These are phyloP conservation scores for Tylopilus orsonianus DNA, from an alignment of 1,284 basidiomycete genomes.

Conservation along the genomic window DNA sequence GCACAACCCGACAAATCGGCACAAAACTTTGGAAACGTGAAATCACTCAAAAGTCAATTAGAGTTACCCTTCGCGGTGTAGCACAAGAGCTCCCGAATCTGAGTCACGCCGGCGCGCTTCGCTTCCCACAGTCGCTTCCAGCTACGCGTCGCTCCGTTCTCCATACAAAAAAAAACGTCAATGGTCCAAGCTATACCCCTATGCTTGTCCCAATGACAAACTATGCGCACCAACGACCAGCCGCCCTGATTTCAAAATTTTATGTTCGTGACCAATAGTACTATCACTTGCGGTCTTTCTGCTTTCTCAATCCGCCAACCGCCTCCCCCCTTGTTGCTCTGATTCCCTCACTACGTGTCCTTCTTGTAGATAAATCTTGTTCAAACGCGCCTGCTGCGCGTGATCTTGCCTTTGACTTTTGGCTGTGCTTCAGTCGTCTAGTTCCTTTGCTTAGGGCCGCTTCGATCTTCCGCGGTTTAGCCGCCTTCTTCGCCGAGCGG, in stretches of 20 bases:
- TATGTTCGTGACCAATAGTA: conserved; percentile 1
- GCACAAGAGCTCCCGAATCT: conserved; percentile 7
- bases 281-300: conserved; percentile 44
- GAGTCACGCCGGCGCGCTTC: conserved; percentile 29
- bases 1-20: background rate
- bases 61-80: conserved; percentile 21
- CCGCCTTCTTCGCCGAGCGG: conserved; percentile 80
- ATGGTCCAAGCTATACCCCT: too few species aligned
- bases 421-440: conserved; percentile 18
- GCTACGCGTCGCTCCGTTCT: too few species aligned
- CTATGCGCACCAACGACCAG: too few species aligned
- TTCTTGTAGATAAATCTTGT: conserved; percentile 41
- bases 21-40: conserved; percentile 13
- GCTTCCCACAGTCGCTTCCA: conserved; percentile 23
- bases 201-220: too few species aligned
- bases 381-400: conserved; percentile 38
- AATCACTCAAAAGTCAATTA: conserved; percentile 24
- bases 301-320: conserved; percentile 48
- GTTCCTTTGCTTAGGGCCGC: conserved; percentile 19
- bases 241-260: background rate
- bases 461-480: conserved; percentile 51
- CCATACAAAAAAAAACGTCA: too few species aligned
- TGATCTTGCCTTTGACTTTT: conserved; percentile 23
- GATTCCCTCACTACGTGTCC: conserved; percentile 39
- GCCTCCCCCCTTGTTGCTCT: conserved; percentile 50